phyloP scores from a whole-genome alignment of 306 rosid genomes.

The Dicorynia guianensis region DNA sequence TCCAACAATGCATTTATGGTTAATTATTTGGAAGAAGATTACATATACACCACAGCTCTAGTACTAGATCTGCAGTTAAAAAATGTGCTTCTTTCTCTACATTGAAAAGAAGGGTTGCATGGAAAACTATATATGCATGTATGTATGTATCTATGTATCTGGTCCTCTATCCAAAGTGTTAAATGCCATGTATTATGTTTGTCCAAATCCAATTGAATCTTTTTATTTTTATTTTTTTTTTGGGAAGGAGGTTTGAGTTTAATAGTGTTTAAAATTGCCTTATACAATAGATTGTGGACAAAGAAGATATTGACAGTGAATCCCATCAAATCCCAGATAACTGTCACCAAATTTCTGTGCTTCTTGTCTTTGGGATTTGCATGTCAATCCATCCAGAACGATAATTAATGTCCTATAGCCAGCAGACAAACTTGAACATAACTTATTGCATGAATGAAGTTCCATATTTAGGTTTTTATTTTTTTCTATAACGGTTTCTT shows the following conservation, averaged over 20 bases:
- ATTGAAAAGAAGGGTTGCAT: constrained; percentile 31
- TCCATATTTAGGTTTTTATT: constrained; percentile 38
- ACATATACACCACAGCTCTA: not conserved
- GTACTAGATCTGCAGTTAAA: constrained; percentile 13
- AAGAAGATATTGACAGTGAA: constrained; percentile 10
- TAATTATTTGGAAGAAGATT: constrained; percentile 24
- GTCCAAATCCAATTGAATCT: not conserved
- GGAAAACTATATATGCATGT: constrained; percentile 23
- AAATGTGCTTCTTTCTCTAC: constrained; percentile 15
- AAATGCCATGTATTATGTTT: no score
- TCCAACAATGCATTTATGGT: constrained; percentile 17
- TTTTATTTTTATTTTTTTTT: not conserved
- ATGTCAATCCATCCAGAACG: constrained; percentile 17
- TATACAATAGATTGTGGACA: constrained; percentile 16
- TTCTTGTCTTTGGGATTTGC: constrained; percentile 25
- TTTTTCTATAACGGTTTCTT: not conserved
- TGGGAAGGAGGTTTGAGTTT: not conserved
- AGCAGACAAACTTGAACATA: constrained; percentile 11
- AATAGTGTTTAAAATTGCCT: not conserved
- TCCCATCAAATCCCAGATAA: not conserved
- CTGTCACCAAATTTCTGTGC: constrained; percentile 31
- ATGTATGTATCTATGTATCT: not conserved
- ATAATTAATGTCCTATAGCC: constrained; percentile 11
- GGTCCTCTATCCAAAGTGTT: not conserved
- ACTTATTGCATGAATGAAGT: constrained; percentile 18